These are phyloP conservation scores for Naganishia sp. DNA, from an alignment of 1,284 basidiomycete species.

Conservation along the genomic window DNA sequence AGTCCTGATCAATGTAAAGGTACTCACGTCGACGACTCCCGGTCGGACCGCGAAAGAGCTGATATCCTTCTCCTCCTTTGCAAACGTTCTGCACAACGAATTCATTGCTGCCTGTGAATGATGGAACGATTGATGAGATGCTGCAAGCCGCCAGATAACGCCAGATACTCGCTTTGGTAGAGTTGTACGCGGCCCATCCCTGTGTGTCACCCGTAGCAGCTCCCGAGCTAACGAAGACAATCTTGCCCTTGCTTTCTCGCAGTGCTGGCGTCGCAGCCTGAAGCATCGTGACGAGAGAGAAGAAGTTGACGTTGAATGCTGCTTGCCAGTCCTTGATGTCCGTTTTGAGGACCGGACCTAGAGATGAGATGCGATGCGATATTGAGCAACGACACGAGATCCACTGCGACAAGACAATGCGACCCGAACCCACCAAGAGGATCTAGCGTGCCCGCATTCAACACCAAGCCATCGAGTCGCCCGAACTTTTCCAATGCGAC, in stretches of 20 bases:
- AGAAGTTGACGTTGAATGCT: slow-evolving; percentile 57
- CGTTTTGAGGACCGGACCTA: slow-evolving; percentile 18
- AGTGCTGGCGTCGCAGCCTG: slow-evolving; percentile 56
- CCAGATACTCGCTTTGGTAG: slow-evolving; percentile 41
- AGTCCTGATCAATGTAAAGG: neutral
- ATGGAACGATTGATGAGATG: neutral
- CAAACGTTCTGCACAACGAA: slow-evolving; percentile 56
- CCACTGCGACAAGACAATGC: neutral
- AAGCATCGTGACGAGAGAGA: slow-evolving; percentile 57
- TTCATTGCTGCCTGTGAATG: slow-evolving; percentile 56
- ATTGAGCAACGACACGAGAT: neutral
- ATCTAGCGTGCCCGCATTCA: slow-evolving; percentile 58
- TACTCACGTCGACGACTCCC: slow-evolving; percentile 57
- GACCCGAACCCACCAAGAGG: slow-evolving; percentile 45
- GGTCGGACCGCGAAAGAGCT: slow-evolving; percentile 57
- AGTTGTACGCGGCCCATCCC: slow-evolving; percentile 58
- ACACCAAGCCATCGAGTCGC: slow-evolving; percentile 55
- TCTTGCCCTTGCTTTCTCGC: slow-evolving; percentile 45
- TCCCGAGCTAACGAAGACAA: slow-evolving; percentile 59
- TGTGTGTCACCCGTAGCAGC: slow-evolving; percentile 56
- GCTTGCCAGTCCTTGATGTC: slow-evolving; percentile 34
- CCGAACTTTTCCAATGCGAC: slow-evolving; percentile 54
- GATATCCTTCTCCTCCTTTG: slow-evolving; percentile 57
- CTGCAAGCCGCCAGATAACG: neutral
- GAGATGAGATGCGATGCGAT: neutral